Conservation (phyloP, 345 rosid genomes). For the Physaria fendleri region DNA sequence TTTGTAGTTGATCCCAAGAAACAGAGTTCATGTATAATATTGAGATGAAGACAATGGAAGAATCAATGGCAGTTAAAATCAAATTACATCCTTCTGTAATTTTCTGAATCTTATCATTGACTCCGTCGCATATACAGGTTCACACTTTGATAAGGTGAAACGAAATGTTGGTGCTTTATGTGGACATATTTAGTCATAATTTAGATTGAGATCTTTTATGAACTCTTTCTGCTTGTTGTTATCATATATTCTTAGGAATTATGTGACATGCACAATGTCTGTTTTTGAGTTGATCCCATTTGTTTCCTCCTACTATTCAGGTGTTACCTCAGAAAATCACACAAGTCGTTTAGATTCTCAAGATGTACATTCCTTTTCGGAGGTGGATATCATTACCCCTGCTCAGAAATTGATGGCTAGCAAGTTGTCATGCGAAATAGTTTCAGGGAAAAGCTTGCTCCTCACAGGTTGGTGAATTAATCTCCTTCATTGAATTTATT, state of each 20-base stretch:
- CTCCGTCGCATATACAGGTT: background rate
- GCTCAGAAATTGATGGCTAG: slow-evolving; percentile 81
- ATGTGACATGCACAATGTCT: background rate
- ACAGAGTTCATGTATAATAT: no score
- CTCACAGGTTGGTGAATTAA: slow-evolving; percentile 74
- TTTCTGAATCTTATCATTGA: no score
- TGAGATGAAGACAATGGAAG: no score
- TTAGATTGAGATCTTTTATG: background rate
- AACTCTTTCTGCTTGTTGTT: background rate
- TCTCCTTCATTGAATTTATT: no score
- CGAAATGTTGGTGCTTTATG: background rate
- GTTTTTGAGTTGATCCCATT: slow-evolving; percentile 4
- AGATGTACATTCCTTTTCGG: slow-evolving; percentile 58
- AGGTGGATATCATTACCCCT: slow-evolving; percentile 86
- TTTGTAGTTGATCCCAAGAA: no score
- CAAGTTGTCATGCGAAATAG: slow-evolving; percentile 74
- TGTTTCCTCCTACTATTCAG: slow-evolving; percentile 31
- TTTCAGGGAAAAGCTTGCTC: slow-evolving; percentile 78
- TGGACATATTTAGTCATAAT: background rate
- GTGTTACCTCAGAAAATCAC: slow-evolving; percentile 26
- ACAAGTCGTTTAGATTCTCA: slow-evolving; percentile 34
- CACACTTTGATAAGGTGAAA: background rate
- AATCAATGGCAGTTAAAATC: no score
- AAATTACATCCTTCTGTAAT: no score
- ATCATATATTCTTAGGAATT: background rate